Base-by-base conservation (phyloP, 1,284 basidiomycete species). In the Laetiporus sulphureus region DNA sequence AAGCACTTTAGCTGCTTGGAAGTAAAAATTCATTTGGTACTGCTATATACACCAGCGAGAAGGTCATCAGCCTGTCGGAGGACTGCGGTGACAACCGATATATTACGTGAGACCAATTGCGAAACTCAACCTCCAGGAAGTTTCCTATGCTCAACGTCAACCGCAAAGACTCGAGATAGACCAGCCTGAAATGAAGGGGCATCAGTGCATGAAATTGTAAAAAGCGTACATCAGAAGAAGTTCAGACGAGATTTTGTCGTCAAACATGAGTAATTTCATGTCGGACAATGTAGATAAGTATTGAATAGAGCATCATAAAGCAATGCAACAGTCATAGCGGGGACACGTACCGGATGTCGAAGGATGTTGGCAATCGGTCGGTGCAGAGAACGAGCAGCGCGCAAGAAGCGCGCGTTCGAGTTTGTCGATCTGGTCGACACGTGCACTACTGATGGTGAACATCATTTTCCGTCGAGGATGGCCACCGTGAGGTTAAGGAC, bases 251-350 rank as follows among this genome's bases (percentile, higher is more conserved):
- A 42, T 23, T 36, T 53, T 30, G 47, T 58, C 62, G 50, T 59
- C 62, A 60, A 45, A 30, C 46, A 51, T 50, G 56, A 49, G 45
- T 29, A 41, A 41, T n/a, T 55, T 48, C 56, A 56, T 66, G 69
- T 88, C 75, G 55, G 85, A 86, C 84, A 87, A 88, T 88, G 84
- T 88, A 88, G 85, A 88, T 87, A 86, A 84, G 67, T 65, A 63
- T 62, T 54, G 52, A 58, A 58, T 56, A 53, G 62, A 59, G 54
- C 73, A 75, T 75, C 80, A 85, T 72, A 15, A 22, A 20, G 11
- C 24, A 64, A 62, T 29, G 44, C 35, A 15, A 15, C 1, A 41
- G 24, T 11, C 13, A 24, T 4, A 27, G 8, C 13, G 25, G 25
- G 25, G n/a, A n/a, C 13, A 27, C 25, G 25, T 27, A 27, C 25